A percentile compares a stretch with the other conserved stretches of the same genome.
phyloP scores from a whole-genome alignment of 768 basidiomycete species.

The Vararia minispora region DNA sequence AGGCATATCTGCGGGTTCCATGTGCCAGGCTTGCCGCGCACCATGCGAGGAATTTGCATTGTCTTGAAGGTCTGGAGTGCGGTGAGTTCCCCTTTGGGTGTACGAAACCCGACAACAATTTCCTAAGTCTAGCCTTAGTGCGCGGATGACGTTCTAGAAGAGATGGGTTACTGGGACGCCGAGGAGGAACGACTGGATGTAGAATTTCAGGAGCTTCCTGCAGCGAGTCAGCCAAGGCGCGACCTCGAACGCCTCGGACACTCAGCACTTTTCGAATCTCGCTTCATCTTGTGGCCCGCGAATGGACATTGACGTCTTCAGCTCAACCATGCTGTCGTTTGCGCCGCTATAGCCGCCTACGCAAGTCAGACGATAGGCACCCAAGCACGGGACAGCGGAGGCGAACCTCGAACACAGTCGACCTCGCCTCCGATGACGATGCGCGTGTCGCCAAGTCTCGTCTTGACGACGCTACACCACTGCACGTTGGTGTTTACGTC shows the following conservation, averaged over 20 bases:
- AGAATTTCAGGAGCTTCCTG: constrained; percentile 87
- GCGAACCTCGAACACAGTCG: constrained; percentile 72
- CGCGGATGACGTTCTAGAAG: constrained; percentile 4
- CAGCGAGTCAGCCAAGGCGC: constrained; percentile 2
- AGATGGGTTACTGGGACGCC: constrained; percentile 59
- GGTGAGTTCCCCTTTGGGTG: constrained; percentile 55
- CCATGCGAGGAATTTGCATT: constrained; percentile 63
- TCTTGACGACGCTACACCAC: constrained; percentile 86
- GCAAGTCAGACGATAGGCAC: neutral
- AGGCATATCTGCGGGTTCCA: constrained; percentile 76
- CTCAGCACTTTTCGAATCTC: constrained; percentile 65
- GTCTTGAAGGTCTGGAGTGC: constrained; percentile 69
- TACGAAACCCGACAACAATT: constrained; percentile 82
- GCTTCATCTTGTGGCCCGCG: constrained; percentile 50
- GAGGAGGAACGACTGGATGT: constrained; percentile 83
- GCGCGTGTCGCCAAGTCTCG: constrained; percentile 61
- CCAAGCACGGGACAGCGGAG: neutral
- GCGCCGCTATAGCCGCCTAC: constrained; percentile 50
- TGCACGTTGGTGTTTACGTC: constrained; percentile 83
- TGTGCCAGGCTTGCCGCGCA: constrained; percentile 59
- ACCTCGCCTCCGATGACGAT: constrained; percentile 85
- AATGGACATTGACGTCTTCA: constrained; percentile 77
- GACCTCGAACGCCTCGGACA: constrained; percentile 1
- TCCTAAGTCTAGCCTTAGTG: constrained; percentile 41
- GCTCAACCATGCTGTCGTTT: constrained; percentile 66